phyloP scores from a whole-genome alignment of 768 basidiomycete genomes.

The Daedalea quercina region DNA sequence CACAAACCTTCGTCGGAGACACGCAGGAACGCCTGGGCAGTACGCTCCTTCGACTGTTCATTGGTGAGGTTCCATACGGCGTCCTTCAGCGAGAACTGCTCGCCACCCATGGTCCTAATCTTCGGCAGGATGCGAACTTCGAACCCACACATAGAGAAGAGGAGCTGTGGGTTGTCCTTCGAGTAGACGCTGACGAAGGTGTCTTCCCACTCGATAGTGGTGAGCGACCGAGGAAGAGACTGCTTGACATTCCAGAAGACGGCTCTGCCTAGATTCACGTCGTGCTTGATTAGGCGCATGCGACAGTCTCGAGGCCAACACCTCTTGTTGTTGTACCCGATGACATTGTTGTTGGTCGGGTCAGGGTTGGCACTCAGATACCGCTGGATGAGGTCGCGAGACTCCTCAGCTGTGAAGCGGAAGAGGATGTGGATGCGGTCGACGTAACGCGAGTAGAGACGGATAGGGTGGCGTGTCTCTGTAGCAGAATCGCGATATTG shows the following conservation, averaged over 20 bases:
- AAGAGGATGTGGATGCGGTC: constrained; percentile 94
- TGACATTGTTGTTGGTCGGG: constrained; percentile 98
- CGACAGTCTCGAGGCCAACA: constrained; percentile 99
- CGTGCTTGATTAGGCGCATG: constrained; percentile 98
- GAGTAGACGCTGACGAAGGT: constrained; percentile 97
- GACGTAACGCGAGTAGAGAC: constrained; percentile 94
- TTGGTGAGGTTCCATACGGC: constrained; percentile 97
- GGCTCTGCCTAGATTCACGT: constrained; percentile 95
- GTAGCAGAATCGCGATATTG: constrained; percentile 94
- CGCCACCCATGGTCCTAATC: constrained; percentile 90
- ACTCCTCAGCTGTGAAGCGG: constrained; percentile 96
- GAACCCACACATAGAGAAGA: constrained; percentile 99
- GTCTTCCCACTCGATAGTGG: constrained; percentile 99
- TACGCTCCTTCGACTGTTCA: constrained; percentile 95
- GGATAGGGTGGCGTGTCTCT: constrained; percentile 96
- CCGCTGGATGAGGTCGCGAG: constrained; percentile 94
- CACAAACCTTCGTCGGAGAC: constrained; percentile 84
- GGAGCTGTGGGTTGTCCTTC: constrained; percentile 92
- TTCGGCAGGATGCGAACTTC: constrained; percentile 97
- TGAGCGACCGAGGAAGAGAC: constrained; percentile 88
- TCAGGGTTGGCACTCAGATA: constrained; percentile 97
- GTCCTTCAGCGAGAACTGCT: constrained; percentile 95
- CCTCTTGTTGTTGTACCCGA: constrained; percentile 98
- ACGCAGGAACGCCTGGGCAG: constrained; percentile 95
- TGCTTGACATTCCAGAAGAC: constrained; percentile 99